Evolutionary conservation across 106 monocot species (phyloP), one percentile per base, ranked within the genome.

Genomic region (Dendrobium catenatum): DNA sequence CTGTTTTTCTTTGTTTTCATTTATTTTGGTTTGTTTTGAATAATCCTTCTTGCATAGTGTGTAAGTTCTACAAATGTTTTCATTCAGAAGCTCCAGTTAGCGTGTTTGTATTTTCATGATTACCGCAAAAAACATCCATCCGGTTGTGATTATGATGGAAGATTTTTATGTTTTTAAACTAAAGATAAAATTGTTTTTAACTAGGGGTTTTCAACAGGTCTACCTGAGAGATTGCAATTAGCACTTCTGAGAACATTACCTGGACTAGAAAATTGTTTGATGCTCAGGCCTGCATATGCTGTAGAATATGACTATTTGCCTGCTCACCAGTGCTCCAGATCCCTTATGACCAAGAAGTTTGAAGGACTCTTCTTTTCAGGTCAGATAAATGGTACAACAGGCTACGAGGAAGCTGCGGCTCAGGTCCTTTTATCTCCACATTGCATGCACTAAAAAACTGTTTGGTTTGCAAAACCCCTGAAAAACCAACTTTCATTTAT

Each of bases 321-420:
- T 55, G 95, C 98, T 13, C 72, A 95, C 80, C 98, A 98, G 58
- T 98, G 98, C 79, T 91, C 93, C 49, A 93, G 98, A 90, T 91
- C 98, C 74, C 92, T 98, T 43, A 98, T 98, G 98, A 98, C 98
- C 48, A 95, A 95, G 84, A 95, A 94, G 27, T 79, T 95, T 67
- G 88, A 93, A 86, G 98, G 98, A 18, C 84, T 98, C 73, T 98
- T 98, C 77, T 98, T 98, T 88, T 95, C 98, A 10, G 98, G 98
- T 77, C 98, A 98, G 83, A 95, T 98, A 55, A 98, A 98, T 79
- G 98, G 98, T 84, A 98, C 98, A 43, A 98, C 98, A 76, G 98
- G 98, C 41, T 98, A 98, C 80, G 98, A 98, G 83, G 98, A 98
- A 91, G 98, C 98, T 83, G 98, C 98, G 61, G 95, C 98, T 79